These are phyloP conservation scores for Coemansia sp. DNA, from an alignment of 192 early-diverging fungal genomes.

Conservation along the genomic window DNA sequence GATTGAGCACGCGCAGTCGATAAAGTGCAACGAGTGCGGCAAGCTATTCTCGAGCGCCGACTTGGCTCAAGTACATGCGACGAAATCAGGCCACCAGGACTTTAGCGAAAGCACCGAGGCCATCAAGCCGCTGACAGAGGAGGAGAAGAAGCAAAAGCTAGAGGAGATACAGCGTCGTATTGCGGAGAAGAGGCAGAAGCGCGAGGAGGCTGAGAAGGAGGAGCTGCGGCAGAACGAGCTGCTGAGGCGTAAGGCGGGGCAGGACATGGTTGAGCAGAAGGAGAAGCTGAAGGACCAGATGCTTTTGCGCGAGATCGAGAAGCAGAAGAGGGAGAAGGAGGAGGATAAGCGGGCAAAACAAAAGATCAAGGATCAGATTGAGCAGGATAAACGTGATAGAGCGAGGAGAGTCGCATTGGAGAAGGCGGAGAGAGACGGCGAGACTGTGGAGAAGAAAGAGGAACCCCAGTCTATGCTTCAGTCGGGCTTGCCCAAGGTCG, in stretches of 20 bases:
- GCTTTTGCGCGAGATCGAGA: constrained; percentile 59
- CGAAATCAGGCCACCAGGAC: constrained; percentile 63
- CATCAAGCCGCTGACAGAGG: constrained; percentile 69
- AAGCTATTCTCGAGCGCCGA: constrained; percentile 59
- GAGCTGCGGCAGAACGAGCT: constrained; percentile 62
- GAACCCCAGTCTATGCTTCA: constrained; percentile 16
- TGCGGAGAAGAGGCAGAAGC: constrained; percentile 55
- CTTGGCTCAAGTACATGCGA: constrained; percentile 64
- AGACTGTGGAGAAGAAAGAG: neutral
- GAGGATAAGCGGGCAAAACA: constrained; percentile 61
- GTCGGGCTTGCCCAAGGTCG: constrained; percentile 26
- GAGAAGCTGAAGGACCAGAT: constrained; percentile 60
- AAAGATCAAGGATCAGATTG: constrained; percentile 63
- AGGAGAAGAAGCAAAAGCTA: constrained; percentile 69
- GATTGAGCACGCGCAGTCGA: constrained; percentile 33
- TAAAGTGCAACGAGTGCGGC: constrained; percentile 67
- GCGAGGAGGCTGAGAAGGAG: constrained; percentile 57
- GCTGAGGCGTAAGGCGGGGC: constrained; percentile 57
- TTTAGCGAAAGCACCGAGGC: constrained; percentile 65
- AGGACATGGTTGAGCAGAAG: constrained; percentile 58
- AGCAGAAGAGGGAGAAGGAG: constrained; percentile 63
- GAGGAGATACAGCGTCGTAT: constrained; percentile 59
- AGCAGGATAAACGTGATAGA: constrained; percentile 66
- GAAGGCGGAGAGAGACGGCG: constrained; percentile 35
- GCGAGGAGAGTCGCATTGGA: constrained; percentile 46